Evolutionary conservation across 805 yeast species (phyloP), one percentile per base, ranked within the genome.

Genomic region (Ogataea pini): DNA sequence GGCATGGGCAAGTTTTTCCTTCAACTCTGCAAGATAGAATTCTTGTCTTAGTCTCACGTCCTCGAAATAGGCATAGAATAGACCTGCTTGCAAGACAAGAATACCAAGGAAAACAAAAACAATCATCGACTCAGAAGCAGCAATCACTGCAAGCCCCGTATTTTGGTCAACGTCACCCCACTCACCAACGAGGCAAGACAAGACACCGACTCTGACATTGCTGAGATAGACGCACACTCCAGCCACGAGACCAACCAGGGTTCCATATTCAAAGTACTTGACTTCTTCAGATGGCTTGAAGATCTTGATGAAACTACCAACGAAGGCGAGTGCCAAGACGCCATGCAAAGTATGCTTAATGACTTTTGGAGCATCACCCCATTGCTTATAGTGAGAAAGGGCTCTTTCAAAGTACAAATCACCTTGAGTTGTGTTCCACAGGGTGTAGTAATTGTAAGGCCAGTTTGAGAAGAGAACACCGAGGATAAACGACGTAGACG

Each of bases 121-220:
- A 56, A 88, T 75, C 75, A 92, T 84, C 32, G 85, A 77, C 68
- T 85, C 85, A 24, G 94, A 83, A 4, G 98, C 97, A 34, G 94
- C 97, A 61, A 94, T 80, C 33, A 94, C 96, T 55, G 88, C 89
- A 60, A 92, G 70, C 25, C 98, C 98, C 18, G 96, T 88, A 51
- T 76, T 75, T 64, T 79, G 82, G 60, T 87, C 88, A 43, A 94
- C 96, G 44, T 92, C 98, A 56, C 97, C 98, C 98, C 98, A 92
- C 51, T 81, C 74, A 37, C 90, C 91, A 49, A 77, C 68, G 22
- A 81, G 58, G 46, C 89, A 80, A 48, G 91, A 80, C 57, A 78
- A 77, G 33, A 84, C 73, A 46, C 98, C 98, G 45, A 86, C 80
- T 62, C 89, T 79, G 57, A 92, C 74, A 71, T 94, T 94, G 53